Conservation (phyloP, 441 rosid genomes). For the Euphorbia celastroides region DNA sequence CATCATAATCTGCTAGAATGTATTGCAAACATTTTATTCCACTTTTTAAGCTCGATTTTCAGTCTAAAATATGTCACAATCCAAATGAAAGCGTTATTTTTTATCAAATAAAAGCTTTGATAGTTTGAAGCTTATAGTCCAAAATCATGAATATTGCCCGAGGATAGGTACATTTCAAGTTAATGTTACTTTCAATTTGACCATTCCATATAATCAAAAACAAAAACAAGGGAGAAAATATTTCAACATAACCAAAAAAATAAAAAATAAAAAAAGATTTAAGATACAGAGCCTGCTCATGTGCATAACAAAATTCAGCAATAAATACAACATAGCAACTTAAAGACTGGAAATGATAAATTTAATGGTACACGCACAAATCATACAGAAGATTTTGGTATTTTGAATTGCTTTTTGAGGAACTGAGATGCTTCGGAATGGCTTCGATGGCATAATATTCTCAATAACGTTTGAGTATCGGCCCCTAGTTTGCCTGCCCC, state of each 20-base stretch:
- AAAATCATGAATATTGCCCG: no score
- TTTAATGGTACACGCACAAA: background rate
- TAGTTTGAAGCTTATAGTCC: no score
- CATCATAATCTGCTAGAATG: no score
- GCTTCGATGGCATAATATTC: conserved; percentile 75
- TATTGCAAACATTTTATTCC: no score
- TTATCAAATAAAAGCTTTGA: no score
- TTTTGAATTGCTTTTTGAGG: conserved; percentile 89
- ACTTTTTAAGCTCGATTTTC: no score
- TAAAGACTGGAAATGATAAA: background rate
- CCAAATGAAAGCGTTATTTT: no score
- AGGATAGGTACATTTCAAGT: no score
- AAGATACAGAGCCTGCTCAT: background rate
- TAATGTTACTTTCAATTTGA: no score
- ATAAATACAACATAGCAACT: background rate
- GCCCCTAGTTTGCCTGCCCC: conserved; percentile 70
- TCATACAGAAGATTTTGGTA: conserved; percentile 58
- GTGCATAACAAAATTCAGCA: background rate
- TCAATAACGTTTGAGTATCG: conserved; percentile 66
- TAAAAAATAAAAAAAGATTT: background rate
- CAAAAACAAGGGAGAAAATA: background rate
- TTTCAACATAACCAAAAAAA: background rate
- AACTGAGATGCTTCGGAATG: conserved; percentile 86
- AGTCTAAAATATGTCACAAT: no score
- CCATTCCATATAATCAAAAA: no score